These are phyloP conservation scores for Talaromyces borbonicus DNA, from an alignment of 495 filamentous ascomycete species.

Conservation along the genomic window DNA sequence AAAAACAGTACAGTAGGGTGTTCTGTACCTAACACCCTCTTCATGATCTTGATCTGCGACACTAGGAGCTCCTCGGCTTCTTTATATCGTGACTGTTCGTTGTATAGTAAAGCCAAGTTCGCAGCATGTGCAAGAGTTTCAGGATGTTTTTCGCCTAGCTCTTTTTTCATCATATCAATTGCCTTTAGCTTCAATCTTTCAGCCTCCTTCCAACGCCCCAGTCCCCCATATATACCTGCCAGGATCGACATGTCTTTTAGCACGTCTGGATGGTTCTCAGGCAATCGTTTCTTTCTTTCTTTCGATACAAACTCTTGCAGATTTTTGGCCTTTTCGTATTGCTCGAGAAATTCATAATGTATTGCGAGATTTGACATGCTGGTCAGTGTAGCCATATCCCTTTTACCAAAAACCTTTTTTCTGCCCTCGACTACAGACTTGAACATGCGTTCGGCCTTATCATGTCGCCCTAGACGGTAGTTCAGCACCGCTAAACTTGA, in stretches of 20 bases:
- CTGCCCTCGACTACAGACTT: slow-evolving; percentile 12
- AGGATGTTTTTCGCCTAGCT: slow-evolving; percentile 12
- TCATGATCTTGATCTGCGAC: too few relatives aligned
- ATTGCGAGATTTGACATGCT: slow-evolving; percentile 24
- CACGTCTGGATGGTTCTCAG: slow-evolving; percentile 12
- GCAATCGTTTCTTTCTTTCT: slow-evolving; percentile 8
- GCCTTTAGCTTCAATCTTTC: slow-evolving; percentile 12
- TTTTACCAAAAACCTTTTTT: slow-evolving; percentile 18
- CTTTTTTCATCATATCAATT: slow-evolving; percentile 9
- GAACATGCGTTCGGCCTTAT: slow-evolving; percentile 20
- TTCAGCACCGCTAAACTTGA: slow-evolving; percentile 10
- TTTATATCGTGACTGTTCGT: too few relatives aligned
- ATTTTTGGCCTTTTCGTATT: slow-evolving; percentile 15
- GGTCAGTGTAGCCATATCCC: slow-evolving; percentile 23
- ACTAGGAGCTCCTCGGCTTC: too few relatives aligned
- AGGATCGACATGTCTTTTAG: slow-evolving; percentile 11
- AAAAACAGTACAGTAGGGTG: too few relatives aligned
- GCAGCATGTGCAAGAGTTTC: slow-evolving; percentile 8
- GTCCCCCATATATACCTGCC: not conserved
- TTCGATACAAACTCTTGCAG: slow-evolving; percentile 8
- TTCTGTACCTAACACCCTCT: too few relatives aligned
- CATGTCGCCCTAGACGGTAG: slow-evolving; percentile 12
- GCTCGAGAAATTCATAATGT: slow-evolving; percentile 7
- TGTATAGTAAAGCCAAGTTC: too few relatives aligned
- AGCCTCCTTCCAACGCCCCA: slow-evolving; percentile 7